Evolutionary conservation across 345 rosid species (phyloP), one percentile per base, ranked within the genome.

Genomic region (Euphorbia lathyris): DNA sequence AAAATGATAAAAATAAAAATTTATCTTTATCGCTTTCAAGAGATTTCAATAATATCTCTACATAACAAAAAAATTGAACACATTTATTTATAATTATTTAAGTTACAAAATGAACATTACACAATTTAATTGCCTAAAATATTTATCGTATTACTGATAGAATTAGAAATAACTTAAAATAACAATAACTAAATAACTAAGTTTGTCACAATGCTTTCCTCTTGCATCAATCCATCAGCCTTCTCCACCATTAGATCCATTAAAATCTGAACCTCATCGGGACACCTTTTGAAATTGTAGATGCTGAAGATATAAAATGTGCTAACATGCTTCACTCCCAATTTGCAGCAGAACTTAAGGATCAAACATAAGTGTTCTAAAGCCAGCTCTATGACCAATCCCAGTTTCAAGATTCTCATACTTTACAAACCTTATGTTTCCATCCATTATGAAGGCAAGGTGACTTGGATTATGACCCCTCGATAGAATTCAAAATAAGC

Each of bases 201-300:
- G n/a, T n/a, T n/a, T n/a, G n/a, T 77, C 59, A 84, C 88, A 2
- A 93, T 62, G 42, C 88, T 90, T 72, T 82, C 88, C 58, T 89
- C 78, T 63, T 70, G 71, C 20, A 93, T 83, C 77, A 89, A 62
- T 26, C 70, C 82, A 8, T 84, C 79, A 13, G 82, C 84, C 82
- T 91, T 93, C 76, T 87, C 98, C 63, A 91, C 14, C 85, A 91
- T 76, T 53, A 93, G 75, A 75, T 93, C 87, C 97, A 93, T 88
- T 56, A 93, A 19, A 40, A 60, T 66, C 58, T 85, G 83, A 58
- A 93, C 91, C 73, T 85, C 92, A 32, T 79, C 81, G 6, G 90
- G 92, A 17, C 30, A 68, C 73, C 98, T 82, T 71, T 68, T 85
- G 74, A 93, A 93, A 74, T 93, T 93, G 53, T 93, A 93, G 13